Percentiles rank a stretch among this genome's conserved stretches.
Conservation (phyloP, 257 asterid genomes). For the Gentiana macrophylla region DNA sequence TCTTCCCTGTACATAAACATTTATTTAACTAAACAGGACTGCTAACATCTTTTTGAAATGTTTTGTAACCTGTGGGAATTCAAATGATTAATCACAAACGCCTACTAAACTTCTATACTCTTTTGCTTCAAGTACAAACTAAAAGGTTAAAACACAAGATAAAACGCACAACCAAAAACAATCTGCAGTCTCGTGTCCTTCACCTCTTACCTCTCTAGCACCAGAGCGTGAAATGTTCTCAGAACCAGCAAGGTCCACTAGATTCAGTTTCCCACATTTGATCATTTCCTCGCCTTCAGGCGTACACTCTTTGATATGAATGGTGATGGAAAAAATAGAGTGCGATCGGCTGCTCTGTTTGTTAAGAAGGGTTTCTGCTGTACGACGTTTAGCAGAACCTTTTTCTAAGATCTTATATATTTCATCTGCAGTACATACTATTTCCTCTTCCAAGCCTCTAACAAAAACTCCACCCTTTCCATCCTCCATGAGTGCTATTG, state of each 20-base stretch:
- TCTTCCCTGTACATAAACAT: conserved; percentile 62
- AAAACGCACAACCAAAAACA: not conserved
- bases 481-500: conserved; percentile 96
- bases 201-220: conserved; percentile 79
- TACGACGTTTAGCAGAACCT: conserved; percentile 97
- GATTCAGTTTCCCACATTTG: conserved; percentile 93
- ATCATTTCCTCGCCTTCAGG: conserved; percentile 99
- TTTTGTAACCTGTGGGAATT: too few relatives aligned
- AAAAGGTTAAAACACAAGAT: too few relatives aligned
- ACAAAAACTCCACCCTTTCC: conserved; percentile 97
- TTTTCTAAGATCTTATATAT: conserved; percentile 83
- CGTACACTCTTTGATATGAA: conserved; percentile 93
- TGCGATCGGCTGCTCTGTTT: conserved; percentile 99
- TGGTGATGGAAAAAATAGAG: conserved; percentile 87
- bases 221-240: conserved; percentile 98
- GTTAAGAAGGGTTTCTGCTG: conserved; percentile 97
- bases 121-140: too few relatives aligned
- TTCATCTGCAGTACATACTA: conserved; percentile 87
- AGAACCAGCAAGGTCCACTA: conserved; percentile 97
- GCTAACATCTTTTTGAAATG: too few relatives aligned
- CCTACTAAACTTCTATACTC: too few relatives aligned
- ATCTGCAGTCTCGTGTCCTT: conserved; percentile 4
- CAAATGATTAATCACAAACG: too few relatives aligned
- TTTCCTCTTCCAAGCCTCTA: conserved; percentile 96
- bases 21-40: conserved; percentile 2